Evolutionary conservation across 2,329 filamentous ascomycete species (phyloP), one percentile per base, ranked within the genome.

Genomic region (Penicillium thymicola): DNA sequence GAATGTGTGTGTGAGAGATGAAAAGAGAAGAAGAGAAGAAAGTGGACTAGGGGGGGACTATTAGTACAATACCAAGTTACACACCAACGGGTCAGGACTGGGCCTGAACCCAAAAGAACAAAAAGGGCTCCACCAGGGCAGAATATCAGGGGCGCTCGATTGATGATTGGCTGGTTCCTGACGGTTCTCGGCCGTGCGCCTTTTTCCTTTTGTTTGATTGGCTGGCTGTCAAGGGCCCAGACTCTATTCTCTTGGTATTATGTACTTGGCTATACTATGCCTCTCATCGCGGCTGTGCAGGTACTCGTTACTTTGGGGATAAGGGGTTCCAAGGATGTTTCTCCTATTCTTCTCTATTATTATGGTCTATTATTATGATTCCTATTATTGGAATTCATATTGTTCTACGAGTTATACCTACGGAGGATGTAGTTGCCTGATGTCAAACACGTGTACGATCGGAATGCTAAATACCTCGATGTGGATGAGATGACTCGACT

Each of bases 391-490:
- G 25, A 5, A 30, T 51, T 21, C 6, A 23, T 34, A 43, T 21
- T 50, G 36, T 41, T 40, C 21, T 43, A 41, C 18, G 10, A 3
- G 7, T 30, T 30, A n/a, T 36, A 36, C 11, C 13, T 30, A 30
- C 21, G 21, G 13, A 5, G 5, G n/a, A n/a, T n/a, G n/a, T 46
- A 25, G 18, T 42, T 28, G 45, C 41, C 32, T 36, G 34, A 42
- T 57, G 59, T 43, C 59, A 61, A 59, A 55, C 59, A 61, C 59
- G 59, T 61, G 59, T 55, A 10, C 40, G 40, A 53, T 55, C 54
- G 57, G 59, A 61, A 58, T 61, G 54, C 42, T 30, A 28, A 23
- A 36, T 47, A 54, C 34, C 53, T 59, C 51, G 37, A 23, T 13
- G 16, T 30, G 10, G 23, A 37, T 30, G 16, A 37, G 11, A 51